These are phyloP conservation scores for Arthrocladium fulminans DNA, from an alignment of 2,329 filamentous ascomycete genomes.

Conservation along the genomic window DNA sequence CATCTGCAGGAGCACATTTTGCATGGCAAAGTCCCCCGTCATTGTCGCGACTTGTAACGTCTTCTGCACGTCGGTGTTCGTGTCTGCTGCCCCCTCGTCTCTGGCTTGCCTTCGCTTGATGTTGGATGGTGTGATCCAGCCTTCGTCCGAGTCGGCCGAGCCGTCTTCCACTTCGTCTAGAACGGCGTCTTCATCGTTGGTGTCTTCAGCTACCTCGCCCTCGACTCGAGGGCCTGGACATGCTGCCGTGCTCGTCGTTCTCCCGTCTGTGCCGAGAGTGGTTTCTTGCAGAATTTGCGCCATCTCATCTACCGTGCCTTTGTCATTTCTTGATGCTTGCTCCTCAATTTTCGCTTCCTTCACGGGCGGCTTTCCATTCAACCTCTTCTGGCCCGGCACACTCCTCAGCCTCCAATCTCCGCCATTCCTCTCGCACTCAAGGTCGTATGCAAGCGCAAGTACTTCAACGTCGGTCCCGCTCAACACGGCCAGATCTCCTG, in stretches of 20 bases:
- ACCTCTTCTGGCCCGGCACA: conserved; percentile 65
- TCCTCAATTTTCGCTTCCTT: conserved; percentile 28
- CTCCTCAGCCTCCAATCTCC: conserved; percentile 78
- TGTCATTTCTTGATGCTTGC: not conserved
- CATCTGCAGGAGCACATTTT: conserved; percentile 90
- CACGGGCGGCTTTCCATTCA: conserved; percentile 60
- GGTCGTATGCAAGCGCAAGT: conserved; percentile 80
- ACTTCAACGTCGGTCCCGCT: conserved; percentile 85
- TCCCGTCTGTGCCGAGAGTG: not conserved
- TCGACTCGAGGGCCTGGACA: not conserved
- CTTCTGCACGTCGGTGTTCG: conserved; percentile 46
- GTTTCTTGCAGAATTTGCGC: not conserved
- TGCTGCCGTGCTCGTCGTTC: not conserved
- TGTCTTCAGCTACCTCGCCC: conserved; percentile 12
- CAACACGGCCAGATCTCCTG: conserved; percentile 79
- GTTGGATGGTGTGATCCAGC: conserved; percentile 93
- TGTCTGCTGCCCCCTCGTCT: conserved; percentile 45
- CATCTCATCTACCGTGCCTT: conserved; percentile 9
- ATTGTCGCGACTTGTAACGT: conserved; percentile 81
- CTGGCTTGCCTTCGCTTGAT: conserved; percentile 72
- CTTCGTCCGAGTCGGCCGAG: conserved; percentile 46
- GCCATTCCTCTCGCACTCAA: conserved; percentile 86
- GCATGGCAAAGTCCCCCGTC: conserved; percentile 95
- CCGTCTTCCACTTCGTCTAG: conserved; percentile 24
- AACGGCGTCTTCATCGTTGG: conserved; percentile 22